These are phyloP conservation scores for Corrigiola litoralis DNA, from an alignment of 179 eudicot genomes.

Conservation along the genomic window DNA sequence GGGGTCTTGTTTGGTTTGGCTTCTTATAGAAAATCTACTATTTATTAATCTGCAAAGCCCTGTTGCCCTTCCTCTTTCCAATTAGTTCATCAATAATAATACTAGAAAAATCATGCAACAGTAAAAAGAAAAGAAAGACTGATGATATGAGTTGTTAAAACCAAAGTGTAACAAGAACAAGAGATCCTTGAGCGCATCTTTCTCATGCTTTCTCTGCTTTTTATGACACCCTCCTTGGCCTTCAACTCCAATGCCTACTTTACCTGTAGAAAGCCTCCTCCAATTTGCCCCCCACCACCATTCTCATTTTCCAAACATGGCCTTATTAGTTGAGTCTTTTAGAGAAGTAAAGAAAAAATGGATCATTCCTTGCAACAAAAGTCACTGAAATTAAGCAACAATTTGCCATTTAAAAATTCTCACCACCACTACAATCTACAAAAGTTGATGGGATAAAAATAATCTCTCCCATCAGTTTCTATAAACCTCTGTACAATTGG, in stretches of 20 bases:
- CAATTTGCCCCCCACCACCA: conserved; percentile 17
- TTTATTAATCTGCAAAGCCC: neutral
- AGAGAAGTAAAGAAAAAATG: neutral
- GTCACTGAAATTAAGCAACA: conserved; percentile 19
- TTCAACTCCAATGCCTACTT: conserved; percentile 10
- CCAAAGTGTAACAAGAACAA: neutral
- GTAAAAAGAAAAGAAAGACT: conserved; percentile 31
- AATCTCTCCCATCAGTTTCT: conserved; percentile 13
- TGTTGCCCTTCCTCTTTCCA: neutral
- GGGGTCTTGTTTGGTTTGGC: conserved; percentile 7
- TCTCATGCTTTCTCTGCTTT: conserved; percentile 63
- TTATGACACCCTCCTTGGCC: conserved; percentile 21
- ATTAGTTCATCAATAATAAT: neutral
- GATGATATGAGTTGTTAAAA: neutral
- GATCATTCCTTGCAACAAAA: conserved; percentile 30
- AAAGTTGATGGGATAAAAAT: neutral
- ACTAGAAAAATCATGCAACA: conserved; percentile 13
- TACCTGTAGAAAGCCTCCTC: conserved; percentile 24
- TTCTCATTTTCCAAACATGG: conserved; percentile 22
- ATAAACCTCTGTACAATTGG: conserved; percentile 14
- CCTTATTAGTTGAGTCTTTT: neutral
- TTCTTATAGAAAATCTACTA: neutral
- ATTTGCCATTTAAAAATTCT: neutral
- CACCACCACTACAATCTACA: neutral
- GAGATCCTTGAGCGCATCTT: conserved; percentile 30